These are phyloP conservation scores for Tubosaeta sp. DNA, from an alignment of 768 basidiomycete genomes.

Conservation along the genomic window DNA sequence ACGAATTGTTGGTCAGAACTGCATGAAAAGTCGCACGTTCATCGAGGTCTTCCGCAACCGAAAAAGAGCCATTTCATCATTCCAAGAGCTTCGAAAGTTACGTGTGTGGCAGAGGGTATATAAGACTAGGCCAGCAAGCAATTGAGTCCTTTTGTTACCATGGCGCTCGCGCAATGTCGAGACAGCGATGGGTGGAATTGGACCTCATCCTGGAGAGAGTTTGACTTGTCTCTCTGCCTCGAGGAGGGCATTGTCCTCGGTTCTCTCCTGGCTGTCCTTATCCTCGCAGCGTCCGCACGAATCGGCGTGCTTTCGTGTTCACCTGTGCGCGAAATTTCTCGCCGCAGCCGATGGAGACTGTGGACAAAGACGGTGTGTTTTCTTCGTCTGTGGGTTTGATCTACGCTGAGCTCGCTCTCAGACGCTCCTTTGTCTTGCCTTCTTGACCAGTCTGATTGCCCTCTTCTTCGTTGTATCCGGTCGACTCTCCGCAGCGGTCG, in stretches of 20 bases:
- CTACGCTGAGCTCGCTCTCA: constrained; percentile 31
- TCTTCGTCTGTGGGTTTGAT: too few relatives aligned
- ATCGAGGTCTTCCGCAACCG: too few relatives aligned
- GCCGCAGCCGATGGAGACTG: constrained; percentile 51
- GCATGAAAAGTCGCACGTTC: too few relatives aligned
- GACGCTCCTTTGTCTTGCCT: constrained; percentile 46
- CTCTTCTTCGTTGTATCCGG: constrained; percentile 36
- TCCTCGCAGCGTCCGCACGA: constrained; percentile 40
- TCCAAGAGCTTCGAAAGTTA: too few relatives aligned
- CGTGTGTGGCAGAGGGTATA: too few relatives aligned
- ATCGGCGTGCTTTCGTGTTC: constrained; percentile 28
- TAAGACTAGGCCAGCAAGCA: too few relatives aligned
- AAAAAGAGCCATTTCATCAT: too few relatives aligned
- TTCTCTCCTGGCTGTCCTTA: constrained; percentile 41
- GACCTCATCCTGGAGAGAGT: background rate
- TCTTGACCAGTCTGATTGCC: constrained; percentile 42
- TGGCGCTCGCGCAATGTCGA: background rate
- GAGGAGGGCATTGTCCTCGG: constrained; percentile 66
- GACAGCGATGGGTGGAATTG: background rate
- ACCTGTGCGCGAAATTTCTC: constrained; percentile 33
- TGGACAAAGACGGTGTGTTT: constrained; percentile 60
- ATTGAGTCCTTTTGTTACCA: too few relatives aligned
- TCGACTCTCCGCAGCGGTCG: constrained; percentile 35
- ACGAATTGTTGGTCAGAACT: too few relatives aligned
- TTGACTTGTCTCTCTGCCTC: background rate